Evolutionary conservation across 73 alveolate genomes (phyloP).

Genomic region (Paramecium octaurelia): DNA sequence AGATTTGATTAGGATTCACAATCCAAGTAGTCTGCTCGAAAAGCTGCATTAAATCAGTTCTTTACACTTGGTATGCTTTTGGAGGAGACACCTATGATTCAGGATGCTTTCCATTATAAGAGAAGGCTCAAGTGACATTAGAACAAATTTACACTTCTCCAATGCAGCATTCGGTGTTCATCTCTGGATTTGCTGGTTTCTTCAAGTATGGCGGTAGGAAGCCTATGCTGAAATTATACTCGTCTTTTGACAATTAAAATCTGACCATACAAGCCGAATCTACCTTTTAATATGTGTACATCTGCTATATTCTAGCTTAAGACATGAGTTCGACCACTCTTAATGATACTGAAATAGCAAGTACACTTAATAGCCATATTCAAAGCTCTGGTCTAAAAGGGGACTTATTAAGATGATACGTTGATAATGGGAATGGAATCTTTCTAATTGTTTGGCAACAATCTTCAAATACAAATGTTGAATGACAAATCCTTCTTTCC

Average conservation of each 20-base stretch:
- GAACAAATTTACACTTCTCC: neutral
- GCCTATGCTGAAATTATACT: neutral
- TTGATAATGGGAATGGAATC: neutral
- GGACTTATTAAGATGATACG: conserved; percentile 1
- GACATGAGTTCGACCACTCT: neutral
- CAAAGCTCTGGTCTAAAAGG: neutral
- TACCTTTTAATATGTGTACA: neutral
- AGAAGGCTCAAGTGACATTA: neutral
- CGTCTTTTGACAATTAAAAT: neutral
- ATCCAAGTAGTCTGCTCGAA: neutral
- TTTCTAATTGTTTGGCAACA: neutral
- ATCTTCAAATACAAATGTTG: neutral
- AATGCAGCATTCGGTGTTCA: neutral
- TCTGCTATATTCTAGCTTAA: conserved; percentile 10
- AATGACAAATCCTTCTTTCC: conserved; percentile 14
- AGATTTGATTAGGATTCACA: neutral
- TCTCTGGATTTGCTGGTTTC: conserved; percentile 46
- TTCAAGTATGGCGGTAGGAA: conserved; percentile 13
- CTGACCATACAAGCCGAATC: conserved; percentile 19
- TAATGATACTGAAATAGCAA: conserved; percentile 19
- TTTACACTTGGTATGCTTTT: conserved; percentile 41
- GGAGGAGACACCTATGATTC: conserved; percentile 48
- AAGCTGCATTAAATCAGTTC: neutral
- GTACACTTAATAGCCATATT: neutral
- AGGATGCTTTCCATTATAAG: conserved; percentile 31